Conservation (phyloP, 192 early-diverging fungal genomes). For the Linderina pennispora region DNA sequence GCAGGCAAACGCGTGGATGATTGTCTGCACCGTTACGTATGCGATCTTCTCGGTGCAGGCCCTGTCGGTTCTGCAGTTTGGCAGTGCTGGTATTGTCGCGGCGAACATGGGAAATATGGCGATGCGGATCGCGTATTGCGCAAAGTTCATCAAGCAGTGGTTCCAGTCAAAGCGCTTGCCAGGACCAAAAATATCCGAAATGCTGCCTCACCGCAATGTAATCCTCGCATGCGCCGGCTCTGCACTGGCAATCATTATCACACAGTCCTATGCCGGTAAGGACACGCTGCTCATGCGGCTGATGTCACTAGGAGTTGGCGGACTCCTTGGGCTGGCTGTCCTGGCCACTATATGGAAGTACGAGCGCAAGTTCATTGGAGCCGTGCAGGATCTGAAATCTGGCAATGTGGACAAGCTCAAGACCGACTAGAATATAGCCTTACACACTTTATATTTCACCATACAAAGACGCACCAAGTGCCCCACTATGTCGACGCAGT, state of each 20-base stretch:
- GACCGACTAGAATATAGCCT: background rate
- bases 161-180: no score
- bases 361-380: conserved; percentile 25
- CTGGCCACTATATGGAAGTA: conserved; percentile 20
- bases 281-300: conserved; percentile 1
- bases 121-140: conserved; percentile 70
- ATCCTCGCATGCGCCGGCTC: conserved; percentile 12
- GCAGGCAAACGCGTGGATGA: conserved; percentile 66
- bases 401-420: conserved; percentile 4
- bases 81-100: conserved; percentile 72
- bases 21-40: conserved; percentile 65
- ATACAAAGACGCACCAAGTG: background rate
- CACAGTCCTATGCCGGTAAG: background rate
- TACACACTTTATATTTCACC: background rate
- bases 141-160: conserved; percentile 55
- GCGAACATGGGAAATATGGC: conserved; percentile 84
- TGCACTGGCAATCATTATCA: conserved; percentile 1
- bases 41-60: conserved; percentile 53
- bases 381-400: conserved; percentile 11
- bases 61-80: conserved; percentile 54
- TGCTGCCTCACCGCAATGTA: conserved; percentile 28
- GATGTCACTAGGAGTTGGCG: conserved; percentile 11
- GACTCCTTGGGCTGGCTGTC: conserved; percentile 6
- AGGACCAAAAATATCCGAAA: no score
- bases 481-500: conserved; percentile 21